Evolutionary conservation across 768 basidiomycete species (phyloP).

Genomic region (Lactarius sanguifluus): DNA sequence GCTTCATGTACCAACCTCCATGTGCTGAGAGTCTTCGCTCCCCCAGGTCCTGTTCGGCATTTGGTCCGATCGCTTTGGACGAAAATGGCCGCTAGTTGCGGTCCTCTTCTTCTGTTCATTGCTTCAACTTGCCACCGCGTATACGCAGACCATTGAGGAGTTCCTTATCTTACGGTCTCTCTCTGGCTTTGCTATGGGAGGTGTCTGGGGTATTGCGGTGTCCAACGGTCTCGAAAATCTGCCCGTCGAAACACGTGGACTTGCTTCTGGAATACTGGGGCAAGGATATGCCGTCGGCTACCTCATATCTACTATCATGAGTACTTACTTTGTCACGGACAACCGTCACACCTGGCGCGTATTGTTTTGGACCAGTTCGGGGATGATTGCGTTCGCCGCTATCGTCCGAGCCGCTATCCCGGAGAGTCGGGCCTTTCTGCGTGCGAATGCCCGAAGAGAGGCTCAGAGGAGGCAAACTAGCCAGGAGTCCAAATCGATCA

Average conservation of each 20-base stretch:
- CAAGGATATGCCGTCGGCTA: constrained; percentile 90
- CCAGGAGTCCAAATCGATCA: constrained; percentile 65
- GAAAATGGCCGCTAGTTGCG: constrained; percentile 86
- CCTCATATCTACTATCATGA: constrained; percentile 79
- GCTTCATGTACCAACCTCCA: neutral
- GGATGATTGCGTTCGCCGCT: constrained; percentile 72
- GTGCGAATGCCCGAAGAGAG: constrained; percentile 54
- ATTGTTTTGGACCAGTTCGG: constrained; percentile 78
- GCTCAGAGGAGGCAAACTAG: constrained; percentile 39
- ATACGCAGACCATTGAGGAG: constrained; percentile 66
- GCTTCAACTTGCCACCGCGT: constrained; percentile 78
- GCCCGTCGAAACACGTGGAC: constrained; percentile 82
- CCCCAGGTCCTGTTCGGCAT: constrained; percentile 71
- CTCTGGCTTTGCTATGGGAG: constrained; percentile 87
- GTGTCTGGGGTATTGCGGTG: constrained; percentile 81
- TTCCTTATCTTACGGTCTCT: constrained; percentile 83
- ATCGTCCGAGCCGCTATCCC: constrained; percentile 66
- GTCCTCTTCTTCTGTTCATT: constrained; percentile 72
- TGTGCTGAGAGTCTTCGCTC: neutral
- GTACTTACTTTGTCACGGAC: constrained; percentile 55
- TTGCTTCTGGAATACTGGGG: constrained; percentile 82
- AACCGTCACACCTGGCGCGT: constrained; percentile 55
- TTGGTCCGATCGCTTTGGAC: constrained; percentile 80
- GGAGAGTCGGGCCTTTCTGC: constrained; percentile 72
- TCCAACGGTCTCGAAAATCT: constrained; percentile 86